Evolutionary conservation across 2,329 filamentous ascomycete genomes (phyloP), one percentile per base, ranked within the genome.

Genomic region (Truncatella angustata): DNA sequence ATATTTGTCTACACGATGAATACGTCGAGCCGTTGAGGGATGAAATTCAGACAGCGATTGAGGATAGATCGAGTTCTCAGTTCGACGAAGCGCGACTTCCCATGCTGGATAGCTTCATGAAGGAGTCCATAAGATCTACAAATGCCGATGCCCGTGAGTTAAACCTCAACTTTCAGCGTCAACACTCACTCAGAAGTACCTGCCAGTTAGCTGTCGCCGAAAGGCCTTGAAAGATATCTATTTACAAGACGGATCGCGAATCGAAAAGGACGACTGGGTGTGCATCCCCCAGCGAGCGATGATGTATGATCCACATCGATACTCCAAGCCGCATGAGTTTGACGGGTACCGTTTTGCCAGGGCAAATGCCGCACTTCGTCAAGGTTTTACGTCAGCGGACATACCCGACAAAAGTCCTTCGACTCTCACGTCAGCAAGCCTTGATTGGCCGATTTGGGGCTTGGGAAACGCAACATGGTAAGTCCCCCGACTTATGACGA

Each of bases 401-500:
- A 24, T 42, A 20, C 39, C 39, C 21, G 39, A 42, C 39, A 20
- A 42, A 20, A 42, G 39, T 42, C 39, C 39, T 18, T 20, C 39
- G 39, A 42, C 16, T 21, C 39, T 42, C 12, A 42, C 39, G 24
- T 21, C 39, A 42, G 39, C 39, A 3, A 42, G 24, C 18, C 39
- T 21, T n/a, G 39, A 42, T 42, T 42, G 39, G 39, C 39, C 39
- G 21, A 42, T 42, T 24, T 42, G 39, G 39, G 39, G 39, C 10
- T 18, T 42, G 39, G 39, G 39, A 21, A 42, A 11, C 10, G 39
- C 39, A 42, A 24, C 39, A n/a, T 42, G 39, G 39, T 42, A 18
- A 42, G 39, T 42, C 18, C 18, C 18, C 11, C 3, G 39, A n/a
- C 7, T 21, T 20, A 20, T 11, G 11, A 10, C 39, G 21, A 24